A percentile compares a stretch with the other conserved stretches of the same genome.
Evolutionary conservation across 176 grass and related monocot species (phyloP).

Genomic region (Chloris gayana): DNA sequence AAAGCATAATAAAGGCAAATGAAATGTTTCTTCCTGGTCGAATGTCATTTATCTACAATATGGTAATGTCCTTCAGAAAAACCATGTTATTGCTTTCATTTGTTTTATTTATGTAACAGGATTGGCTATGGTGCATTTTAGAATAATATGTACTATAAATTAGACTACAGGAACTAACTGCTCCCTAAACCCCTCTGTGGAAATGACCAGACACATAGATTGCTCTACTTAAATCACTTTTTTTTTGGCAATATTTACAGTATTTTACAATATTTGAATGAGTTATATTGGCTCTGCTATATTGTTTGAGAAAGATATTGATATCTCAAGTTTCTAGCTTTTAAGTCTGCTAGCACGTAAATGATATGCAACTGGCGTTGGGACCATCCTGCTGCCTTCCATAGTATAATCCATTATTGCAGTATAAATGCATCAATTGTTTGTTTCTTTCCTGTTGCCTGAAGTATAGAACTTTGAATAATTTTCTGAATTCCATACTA

Average conservation of each 20-base stretch:
- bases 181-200: conserved; percentile 3
- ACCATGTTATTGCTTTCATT: conserved; percentile 21
- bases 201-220: conserved; percentile 6
- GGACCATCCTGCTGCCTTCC: conserved; percentile 5
- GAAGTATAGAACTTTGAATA: not conserved
- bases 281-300: not conserved
- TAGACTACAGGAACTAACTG: not conserved
- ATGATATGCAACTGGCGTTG: not conserved
- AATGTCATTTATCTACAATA: conserved; percentile 96
- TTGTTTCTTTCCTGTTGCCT: not conserved
- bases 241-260: not conserved
- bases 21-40: conserved; percentile 98
- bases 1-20: conserved; percentile 79
- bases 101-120: conserved; percentile 25
- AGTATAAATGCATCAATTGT: not conserved
- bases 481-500: not conserved
- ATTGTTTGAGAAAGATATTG: not conserved
- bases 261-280: not conserved
- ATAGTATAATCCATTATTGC: not conserved
- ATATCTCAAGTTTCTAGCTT: conserved; percentile 11
- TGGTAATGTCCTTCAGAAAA: conserved; percentile 56
- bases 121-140: conserved; percentile 6
- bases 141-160: not conserved
- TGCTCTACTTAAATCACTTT: conserved; percentile 27
- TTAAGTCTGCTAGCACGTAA: conserved; percentile 4